Base-by-base conservation (phyloP, 495 filamentous ascomycete genomes). In the Echria macrotheca region DNA sequence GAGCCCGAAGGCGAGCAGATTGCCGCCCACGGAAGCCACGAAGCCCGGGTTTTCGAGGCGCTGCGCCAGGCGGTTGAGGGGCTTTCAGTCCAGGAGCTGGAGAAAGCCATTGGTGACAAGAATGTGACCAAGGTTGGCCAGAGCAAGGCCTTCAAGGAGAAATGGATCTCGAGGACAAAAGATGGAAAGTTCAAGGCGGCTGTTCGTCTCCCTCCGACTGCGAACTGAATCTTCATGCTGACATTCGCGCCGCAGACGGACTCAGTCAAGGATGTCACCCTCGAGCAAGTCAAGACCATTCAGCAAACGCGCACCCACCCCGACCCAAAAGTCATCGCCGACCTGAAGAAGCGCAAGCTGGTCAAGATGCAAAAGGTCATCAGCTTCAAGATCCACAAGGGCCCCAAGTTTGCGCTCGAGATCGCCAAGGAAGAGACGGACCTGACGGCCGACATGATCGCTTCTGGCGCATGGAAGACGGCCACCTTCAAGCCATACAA, bases 401-500 rank as follows among this genome's bases (percentile, higher is more conserved):
- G 93, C 0, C 70, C 84, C 39, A 95, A 94, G 66, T 98, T 85
- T 53, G 85, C 87, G 46, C 73, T 78, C 11, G 82, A 95, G 64
- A 82, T 97, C 42, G 79, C 85, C 28, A 91, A 89, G 67, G 93
- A 96, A 73, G 89, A 94, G 68, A 96, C 93, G 28, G 93, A 98
- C 63, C 69, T 98, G 59, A 97, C 91, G 3, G 83, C 83, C 31
- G 93, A 98, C 51, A 95, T 98, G 89, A 72, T 96, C 36, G 75
- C 81, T 33, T 83, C 78, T 53, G 86, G 86, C 17, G 69, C 77
- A 4, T 91, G 86, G 87, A 90, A 95, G 73, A 86, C 82, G 25
- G 86, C 84, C 8, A 78, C 82, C 23, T 89, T 96, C 70, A 97
- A 98, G 73, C 87, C 91, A 25, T 96, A 96, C 74, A 98, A 96